Conservation (phyloP, 495 filamentous ascomycete species). For the Rusavskia elegans region DNA sequence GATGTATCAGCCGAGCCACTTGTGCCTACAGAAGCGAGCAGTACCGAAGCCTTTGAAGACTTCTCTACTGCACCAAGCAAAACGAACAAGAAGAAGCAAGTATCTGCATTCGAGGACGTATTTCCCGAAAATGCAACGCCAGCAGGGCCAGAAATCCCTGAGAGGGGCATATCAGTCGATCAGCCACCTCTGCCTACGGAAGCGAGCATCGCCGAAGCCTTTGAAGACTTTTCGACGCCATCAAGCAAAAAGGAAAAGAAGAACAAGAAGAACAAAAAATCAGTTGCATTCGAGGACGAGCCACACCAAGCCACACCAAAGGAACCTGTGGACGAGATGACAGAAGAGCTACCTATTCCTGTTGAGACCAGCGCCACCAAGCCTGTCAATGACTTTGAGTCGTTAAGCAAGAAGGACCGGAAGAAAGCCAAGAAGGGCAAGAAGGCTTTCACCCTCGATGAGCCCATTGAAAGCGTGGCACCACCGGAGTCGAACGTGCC, state of each 20-base stretch:
- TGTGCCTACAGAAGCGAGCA: background rate
- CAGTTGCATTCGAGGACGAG: too few species aligned
- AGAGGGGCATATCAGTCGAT: too few species aligned
- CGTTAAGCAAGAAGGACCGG: constrained; percentile 16
- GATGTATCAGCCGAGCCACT: background rate
- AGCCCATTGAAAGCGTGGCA: background rate
- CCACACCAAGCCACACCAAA: too few species aligned
- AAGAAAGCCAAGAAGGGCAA: constrained; percentile 11
- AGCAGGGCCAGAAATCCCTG: background rate
- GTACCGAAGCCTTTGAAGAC: background rate
- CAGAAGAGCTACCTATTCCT: too few species aligned
- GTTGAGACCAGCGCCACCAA: too few species aligned
- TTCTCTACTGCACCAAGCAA: background rate
- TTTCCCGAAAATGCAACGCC: background rate
- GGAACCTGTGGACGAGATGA: too few species aligned
- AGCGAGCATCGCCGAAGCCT: background rate
- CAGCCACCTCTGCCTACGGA: background rate
- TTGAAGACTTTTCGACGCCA: background rate
- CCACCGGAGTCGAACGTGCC: too few species aligned
- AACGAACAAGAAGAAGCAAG: too few species aligned
- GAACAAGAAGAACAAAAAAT: too few species aligned
- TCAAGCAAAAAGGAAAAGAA: too few species aligned
- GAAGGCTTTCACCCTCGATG: background rate
- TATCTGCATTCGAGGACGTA: constrained; percentile 3
- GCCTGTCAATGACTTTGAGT: background rate